Evolutionary conservation across 108 stramenopile genomes (phyloP).

Genomic region (Schizochytrium sp.): DNA sequence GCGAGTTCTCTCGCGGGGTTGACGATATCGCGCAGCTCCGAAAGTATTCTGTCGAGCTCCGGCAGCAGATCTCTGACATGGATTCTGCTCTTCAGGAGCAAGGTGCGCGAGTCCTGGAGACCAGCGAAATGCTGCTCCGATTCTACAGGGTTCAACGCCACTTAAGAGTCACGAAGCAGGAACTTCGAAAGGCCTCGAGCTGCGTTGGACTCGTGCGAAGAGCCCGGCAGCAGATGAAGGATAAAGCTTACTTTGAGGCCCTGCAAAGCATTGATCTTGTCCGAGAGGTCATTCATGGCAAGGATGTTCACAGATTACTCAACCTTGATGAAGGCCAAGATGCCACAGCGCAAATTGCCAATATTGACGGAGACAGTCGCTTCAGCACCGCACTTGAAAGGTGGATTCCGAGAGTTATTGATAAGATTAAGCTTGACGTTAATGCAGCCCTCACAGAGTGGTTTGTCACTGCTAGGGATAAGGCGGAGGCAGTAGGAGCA

Average conservation of each 20-base stretch:
- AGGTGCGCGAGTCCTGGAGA: conserved; percentile 33
- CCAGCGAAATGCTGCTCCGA: conserved; percentile 23
- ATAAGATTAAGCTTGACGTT: conserved; percentile 52
- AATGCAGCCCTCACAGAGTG: conserved; percentile 52
- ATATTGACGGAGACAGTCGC: conserved; percentile 6
- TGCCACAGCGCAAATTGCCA: not conserved
- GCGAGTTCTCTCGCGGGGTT: conserved; percentile 12
- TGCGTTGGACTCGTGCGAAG: conserved; percentile 22
- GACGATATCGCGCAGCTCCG: conserved; percentile 38
- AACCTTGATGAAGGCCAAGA: conserved; percentile 13
- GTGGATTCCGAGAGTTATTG: conserved; percentile 47
- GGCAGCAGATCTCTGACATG: conserved; percentile 15
- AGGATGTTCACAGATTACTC: conserved; percentile 5
- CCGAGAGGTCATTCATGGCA: conserved; percentile 21
- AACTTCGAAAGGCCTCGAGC: not conserved
- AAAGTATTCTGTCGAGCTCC: not conserved
- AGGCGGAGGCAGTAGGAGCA: conserved; percentile 27
- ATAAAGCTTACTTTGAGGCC: conserved; percentile 6
- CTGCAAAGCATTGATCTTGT: conserved; percentile 30
- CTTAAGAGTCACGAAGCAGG: not conserved
- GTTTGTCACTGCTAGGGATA: conserved; percentile 22
- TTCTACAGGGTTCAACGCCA: conserved; percentile 31
- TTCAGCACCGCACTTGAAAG: conserved; percentile 18
- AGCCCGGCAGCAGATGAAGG: not conserved
- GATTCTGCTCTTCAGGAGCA: conserved; percentile 15